Base-by-base conservation (phyloP, 805 yeast genomes). In the Candida maltosa region DNA sequence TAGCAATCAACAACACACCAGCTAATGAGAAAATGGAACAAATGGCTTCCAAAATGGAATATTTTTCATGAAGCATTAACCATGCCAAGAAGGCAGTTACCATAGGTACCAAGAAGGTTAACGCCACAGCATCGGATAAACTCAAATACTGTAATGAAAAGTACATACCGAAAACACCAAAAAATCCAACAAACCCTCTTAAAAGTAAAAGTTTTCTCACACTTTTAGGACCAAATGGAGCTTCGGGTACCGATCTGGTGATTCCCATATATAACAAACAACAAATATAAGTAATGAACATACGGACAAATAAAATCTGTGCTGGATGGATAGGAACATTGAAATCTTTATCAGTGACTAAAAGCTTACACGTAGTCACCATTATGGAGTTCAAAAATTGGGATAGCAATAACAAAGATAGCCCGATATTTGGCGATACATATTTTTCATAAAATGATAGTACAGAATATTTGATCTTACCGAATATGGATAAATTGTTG, bases 1-100 rank as follows among this genome's bases (percentile, higher is more conserved):
- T 76, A 1, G 95, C 91, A 46, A 88, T 84, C 18, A 88, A 55
- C 1, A 87, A 42, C 3, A 89, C 96, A 5, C 96, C 96, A 2
- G 67, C 43, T 14, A 88, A 62, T 1, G 96, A 85, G 5, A 78
- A 52, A 0, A 78, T 10, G 1, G 88, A 83, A 23, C 94, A 88
- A 0, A 71, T 49, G 0, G 80, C 84, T 58, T 89, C 96, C 11
- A 78, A 50, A 23, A 69, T 44, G 4, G 87, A 75, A 55, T 83
- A 83, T 6, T 70, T 57, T 51, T 88, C 96, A 28, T 75, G 70
- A 20, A 88, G 59, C 3, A 83, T 52, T 2, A 76, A 41, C 71
- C 80, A 80, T 0, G 96, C 95, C 36, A 82, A 57, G 16, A 87
- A 57, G 0, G 87, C 84, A 0, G 95, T 83, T 12, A 83, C 73